Base-by-base conservation (phyloP, 345 rosid species). In the Salix suchowensis region DNA sequence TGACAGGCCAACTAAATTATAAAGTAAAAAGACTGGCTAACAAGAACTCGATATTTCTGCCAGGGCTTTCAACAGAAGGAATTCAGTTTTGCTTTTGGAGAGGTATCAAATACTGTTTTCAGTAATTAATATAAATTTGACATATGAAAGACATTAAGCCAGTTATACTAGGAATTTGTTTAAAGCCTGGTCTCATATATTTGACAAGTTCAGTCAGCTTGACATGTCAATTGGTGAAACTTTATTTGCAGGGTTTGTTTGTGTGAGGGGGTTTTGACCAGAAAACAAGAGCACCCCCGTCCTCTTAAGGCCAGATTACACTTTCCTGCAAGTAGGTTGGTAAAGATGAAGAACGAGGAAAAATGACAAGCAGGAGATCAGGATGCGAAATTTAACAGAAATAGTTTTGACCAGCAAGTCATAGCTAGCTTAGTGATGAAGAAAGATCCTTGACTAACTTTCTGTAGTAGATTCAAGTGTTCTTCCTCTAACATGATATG, bases 61-160 rank as follows among this genome's bases (percentile, higher is more conserved):
- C 74, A 96, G 98, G 98, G 67, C 88, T 96, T 72, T 46, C 94
- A 69, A 93, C 94, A 19, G 96, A 92, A 83, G 87, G 82, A 12
- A 92, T 93, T 65, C 99, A 93, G 70, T 87, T 91, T 74, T 92
- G 97, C 88, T 93, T 96, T 85, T 93, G 99, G 99, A 91, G 87
- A 91, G 98, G 98, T 94, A 80, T 55, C 66, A n/a, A 23, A 65
- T 36, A 39, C 65, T 44, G 40, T 26, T 39, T 74, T 75, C 50
- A 61, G 18, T 58, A 19, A 24, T 40, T 40, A 10, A 52, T 48
- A 15, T 23, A 67, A 72, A 13, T 6, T 19, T 58, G 28, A 23
- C 26, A 46, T 77, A 15, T 18, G 44, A 23, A 66, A 15, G 21
- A 32, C 39, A 65, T 18, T 7, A 14, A 5, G 40, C 40, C 10